Percentiles rank a stretch among this genome's conserved stretches.
Conservation (phyloP, 1,139 yeast species). For the Geotrichum candidum region DNA sequence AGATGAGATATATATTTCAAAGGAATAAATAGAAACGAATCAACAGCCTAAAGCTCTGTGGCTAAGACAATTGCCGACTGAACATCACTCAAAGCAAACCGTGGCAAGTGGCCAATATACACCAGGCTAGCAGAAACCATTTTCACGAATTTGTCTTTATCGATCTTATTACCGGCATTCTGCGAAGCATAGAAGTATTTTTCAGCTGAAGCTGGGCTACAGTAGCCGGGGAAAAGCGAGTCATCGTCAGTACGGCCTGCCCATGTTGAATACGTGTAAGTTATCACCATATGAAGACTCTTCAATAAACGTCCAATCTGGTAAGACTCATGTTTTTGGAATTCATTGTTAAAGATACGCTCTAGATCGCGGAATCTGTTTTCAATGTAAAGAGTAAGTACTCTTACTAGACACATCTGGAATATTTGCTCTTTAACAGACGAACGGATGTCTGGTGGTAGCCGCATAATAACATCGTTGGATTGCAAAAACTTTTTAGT, state of each 20-base stretch:
- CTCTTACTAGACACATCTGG: conserved; percentile 2
- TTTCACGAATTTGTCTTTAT: conserved; percentile 10
- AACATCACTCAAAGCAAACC: conserved; percentile 1
- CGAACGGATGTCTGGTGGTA: not conserved
- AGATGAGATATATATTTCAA: not conserved
- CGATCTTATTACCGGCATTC: conserved; percentile 1
- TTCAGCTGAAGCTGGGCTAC: conserved; percentile 8
- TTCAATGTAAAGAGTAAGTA: not conserved
- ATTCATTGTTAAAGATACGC: not conserved
- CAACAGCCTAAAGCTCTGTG: not conserved
- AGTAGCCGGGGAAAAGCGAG: conserved; percentile 6
- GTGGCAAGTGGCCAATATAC: conserved; percentile 6
- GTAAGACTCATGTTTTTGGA: conserved; percentile 1
- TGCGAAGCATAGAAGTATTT: conserved; percentile 1
- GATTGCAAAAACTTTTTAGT: not conserved
- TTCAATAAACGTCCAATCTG: not conserved
- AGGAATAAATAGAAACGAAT: not conserved
- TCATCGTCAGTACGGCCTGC: conserved; percentile 10
- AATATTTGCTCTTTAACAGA: conserved; percentile 11
- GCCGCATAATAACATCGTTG: not conserved
- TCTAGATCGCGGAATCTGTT: conserved; percentile 6
- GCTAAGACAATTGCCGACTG: conserved; percentile 10
- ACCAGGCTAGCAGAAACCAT: not conserved
- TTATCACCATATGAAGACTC: not conserved
- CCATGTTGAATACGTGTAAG: conserved; percentile 6